phyloP scores from a whole-genome alignment of 1,139 yeast species.

The Saccharomyces hybrid region DNA sequence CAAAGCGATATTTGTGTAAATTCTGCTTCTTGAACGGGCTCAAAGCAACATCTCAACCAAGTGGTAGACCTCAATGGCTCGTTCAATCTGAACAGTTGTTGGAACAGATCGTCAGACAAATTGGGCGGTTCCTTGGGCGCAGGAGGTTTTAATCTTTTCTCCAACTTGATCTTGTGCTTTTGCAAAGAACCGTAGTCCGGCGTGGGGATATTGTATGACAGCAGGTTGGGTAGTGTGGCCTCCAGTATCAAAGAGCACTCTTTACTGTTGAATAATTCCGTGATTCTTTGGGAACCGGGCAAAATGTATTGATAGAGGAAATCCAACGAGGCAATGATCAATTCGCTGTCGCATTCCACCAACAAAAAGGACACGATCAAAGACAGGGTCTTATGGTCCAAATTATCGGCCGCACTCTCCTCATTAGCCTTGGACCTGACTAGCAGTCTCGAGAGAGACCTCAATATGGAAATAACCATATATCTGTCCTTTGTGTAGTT shows the following conservation, averaged over 20 bases:
- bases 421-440: conserved; percentile 39
- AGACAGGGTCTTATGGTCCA: conserved; percentile 35
- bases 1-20: conserved; percentile 93
- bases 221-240: conserved; percentile 54
- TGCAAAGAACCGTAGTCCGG: conserved; percentile 31
- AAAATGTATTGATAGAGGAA: conserved; percentile 58
- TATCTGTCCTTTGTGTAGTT: conserved; percentile 47
- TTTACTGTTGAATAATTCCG: conserved; percentile 32
- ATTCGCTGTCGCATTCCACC: conserved; percentile 46
- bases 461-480: conserved; percentile 44
- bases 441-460: conserved; percentile 43
- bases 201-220: conserved; percentile 43
- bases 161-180: conserved; percentile 37
- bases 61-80: conserved; percentile 92
- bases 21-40: conserved; percentile 66
- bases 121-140: conserved; percentile 55
- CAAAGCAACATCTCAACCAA: conserved; percentile 92
- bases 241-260: conserved; percentile 43
- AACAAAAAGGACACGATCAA: conserved; percentile 42
- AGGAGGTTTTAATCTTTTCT: conserved; percentile 38
- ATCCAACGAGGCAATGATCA: conserved; percentile 55
- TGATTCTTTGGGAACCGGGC: conserved; percentile 39
- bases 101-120: conserved; percentile 48
- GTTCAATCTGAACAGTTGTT: conserved; percentile 52
- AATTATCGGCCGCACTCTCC: conserved; percentile 40